Percentiles rank a stretch among this genome's conserved stretches.
These are phyloP conservation scores for Microbotryum saponariae DNA, from an alignment of 1,284 basidiomycete species.

Conservation along the genomic window DNA sequence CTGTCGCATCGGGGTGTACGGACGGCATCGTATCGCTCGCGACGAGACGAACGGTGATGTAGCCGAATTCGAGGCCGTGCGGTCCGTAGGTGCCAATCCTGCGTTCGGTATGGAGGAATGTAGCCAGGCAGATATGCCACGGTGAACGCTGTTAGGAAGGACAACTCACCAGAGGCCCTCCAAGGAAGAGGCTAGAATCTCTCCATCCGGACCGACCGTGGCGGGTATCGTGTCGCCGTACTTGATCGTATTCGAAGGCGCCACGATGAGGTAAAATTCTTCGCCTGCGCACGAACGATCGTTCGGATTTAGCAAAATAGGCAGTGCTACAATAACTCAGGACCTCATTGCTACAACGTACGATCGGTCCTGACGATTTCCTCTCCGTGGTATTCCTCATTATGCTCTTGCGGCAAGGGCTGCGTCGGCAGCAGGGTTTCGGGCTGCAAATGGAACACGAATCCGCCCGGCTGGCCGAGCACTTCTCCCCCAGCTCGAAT, in stretches of 20 bases:
- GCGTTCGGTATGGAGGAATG: no score
- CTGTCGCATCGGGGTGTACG: neutral
- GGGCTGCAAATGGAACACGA: conserved; percentile 10
- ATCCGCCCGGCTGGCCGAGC: neutral
- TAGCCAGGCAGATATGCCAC: no score
- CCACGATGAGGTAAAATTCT: conserved; percentile 21
- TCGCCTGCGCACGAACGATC: conserved; percentile 9
- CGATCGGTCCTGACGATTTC: neutral
- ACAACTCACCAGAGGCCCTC: conserved; percentile 21
- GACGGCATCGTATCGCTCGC: neutral
- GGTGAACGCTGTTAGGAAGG: no score
- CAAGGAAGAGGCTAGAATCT: conserved; percentile 13
- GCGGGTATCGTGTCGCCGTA: neutral
- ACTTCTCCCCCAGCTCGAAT: conserved; percentile 19
- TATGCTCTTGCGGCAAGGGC: neutral
- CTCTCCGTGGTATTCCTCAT: neutral
- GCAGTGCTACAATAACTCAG: neutral
- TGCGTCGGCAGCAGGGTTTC: neutral
- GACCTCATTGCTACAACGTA: neutral
- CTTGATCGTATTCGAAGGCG: conserved; percentile 7
- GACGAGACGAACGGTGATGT: conserved; percentile 8
- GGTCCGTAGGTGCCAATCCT: conserved; percentile 29
- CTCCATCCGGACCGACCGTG: conserved; percentile 1
- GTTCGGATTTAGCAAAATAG: neutral
- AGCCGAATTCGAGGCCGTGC: conserved; percentile 30